Evolutionary conservation across 2,329 filamentous ascomycete genomes (phyloP).

Genomic region (Juglanconis oblonga): DNA sequence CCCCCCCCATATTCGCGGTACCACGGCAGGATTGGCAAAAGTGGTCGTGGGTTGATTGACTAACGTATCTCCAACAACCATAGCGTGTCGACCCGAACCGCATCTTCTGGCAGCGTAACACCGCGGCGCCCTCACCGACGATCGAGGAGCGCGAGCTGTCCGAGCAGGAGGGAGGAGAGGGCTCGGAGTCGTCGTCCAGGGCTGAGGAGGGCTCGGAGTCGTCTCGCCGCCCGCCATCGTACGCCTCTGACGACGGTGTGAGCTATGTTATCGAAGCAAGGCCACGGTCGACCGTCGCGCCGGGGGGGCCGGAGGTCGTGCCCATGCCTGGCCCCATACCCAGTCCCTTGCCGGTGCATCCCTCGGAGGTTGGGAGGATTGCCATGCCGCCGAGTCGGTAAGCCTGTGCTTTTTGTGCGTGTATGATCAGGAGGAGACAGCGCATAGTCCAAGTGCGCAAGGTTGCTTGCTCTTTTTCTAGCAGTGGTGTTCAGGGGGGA

Average conservation of each 20-base stretch:
- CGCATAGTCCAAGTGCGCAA: background rate
- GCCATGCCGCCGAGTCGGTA: constrained; percentile 25
- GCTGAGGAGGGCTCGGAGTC: constrained; percentile 6
- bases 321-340: constrained; percentile 27
- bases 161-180: constrained; percentile 21
- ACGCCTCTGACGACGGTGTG: constrained; percentile 72
- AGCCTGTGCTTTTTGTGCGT: constrained; percentile 3
- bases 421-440: background rate
- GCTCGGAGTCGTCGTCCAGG: constrained; percentile 1
- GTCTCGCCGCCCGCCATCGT: constrained; percentile 64
- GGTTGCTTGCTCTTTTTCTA: background rate
- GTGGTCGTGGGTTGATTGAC: background rate
- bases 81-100: constrained; percentile 76
- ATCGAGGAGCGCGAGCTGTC: constrained; percentile 17
- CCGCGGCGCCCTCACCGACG: constrained; percentile 23
- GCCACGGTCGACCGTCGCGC: constrained; percentile 54
- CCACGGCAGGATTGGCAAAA: too few species aligned
- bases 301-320: constrained; percentile 21
- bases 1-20: too few species aligned
- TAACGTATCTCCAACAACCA: background rate
- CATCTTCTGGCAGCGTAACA: constrained; percentile 75
- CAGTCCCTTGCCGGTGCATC: constrained; percentile 42
- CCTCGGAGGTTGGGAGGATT: constrained; percentile 40
- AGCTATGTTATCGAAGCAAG: constrained; percentile 68
- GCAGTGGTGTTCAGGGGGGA: constrained; percentile 13